These are phyloP conservation scores for Fragilaria crotonensis DNA, from an alignment of 108 stramenopile species.

Conservation along the genomic window DNA sequence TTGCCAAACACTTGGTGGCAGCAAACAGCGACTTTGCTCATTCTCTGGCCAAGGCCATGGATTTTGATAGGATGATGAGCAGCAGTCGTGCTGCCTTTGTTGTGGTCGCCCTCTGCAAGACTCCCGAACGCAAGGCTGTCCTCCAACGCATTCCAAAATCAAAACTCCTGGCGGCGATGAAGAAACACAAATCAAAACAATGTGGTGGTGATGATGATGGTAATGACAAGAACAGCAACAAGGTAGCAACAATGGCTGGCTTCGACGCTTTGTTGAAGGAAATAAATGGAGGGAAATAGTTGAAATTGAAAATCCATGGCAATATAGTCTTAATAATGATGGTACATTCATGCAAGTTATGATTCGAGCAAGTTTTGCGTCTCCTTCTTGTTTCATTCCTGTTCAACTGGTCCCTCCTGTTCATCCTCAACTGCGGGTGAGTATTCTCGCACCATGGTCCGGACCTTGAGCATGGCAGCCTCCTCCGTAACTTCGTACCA, in stretches of 20 bases:
- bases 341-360: background rate
- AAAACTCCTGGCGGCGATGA: slow-evolving; percentile 10
- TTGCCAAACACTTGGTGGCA: slow-evolving; percentile 61
- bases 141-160: background rate
- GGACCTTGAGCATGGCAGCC: background rate
- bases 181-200: too few species aligned
- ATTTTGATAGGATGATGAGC: slow-evolving; percentile 37
- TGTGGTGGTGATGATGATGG: too few species aligned
- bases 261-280: slow-evolving; percentile 51
- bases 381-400: background rate
- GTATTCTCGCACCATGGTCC: background rate
- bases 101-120: slow-evolving; percentile 51
- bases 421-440: background rate
- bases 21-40: slow-evolving; percentile 45
- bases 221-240: slow-evolving; percentile 31
- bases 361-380: background rate
- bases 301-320: too few species aligned
- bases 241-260: slow-evolving; percentile 46
- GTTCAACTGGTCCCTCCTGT: background rate
- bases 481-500: background rate
- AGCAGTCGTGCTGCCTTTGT: slow-evolving; percentile 81
- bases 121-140: slow-evolving; percentile 25
- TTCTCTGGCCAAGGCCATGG: slow-evolving; percentile 29
- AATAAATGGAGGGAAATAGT: too few species aligned
- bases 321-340: background rate